Evolutionary conservation across 208 protist genomes (phyloP).

Genomic region (Trichomonas gallinae): DNA sequence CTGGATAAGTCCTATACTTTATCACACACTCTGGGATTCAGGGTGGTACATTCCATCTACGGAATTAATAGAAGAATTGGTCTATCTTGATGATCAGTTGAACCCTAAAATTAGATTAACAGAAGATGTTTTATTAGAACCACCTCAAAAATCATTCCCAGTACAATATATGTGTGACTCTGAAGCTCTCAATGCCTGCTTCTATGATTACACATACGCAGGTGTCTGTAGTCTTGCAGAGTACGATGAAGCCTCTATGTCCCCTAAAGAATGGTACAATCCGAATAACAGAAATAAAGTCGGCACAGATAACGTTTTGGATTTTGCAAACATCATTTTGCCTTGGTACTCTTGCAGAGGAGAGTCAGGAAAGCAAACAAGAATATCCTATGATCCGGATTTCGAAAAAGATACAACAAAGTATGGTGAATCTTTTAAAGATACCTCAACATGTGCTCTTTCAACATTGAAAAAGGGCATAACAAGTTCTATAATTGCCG

Average conservation of each 20-base stretch:
- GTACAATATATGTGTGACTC: neutral
- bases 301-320: neutral
- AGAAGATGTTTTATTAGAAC: neutral
- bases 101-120: no score
- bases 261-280: neutral
- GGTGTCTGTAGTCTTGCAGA: neutral
- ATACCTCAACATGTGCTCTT: neutral
- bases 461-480: neutral
- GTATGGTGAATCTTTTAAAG: neutral
- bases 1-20: neutral
- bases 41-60: neutral
- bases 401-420: neutral
- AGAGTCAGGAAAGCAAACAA: neutral
- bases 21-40: neutral
- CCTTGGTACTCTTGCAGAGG: neutral
- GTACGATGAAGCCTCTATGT: neutral
- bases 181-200: neutral
- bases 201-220: neutral
- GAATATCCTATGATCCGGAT: neutral
- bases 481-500: neutral
- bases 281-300: neutral
- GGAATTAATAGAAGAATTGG: neutral
- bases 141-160: neutral
- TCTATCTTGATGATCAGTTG: neutral
- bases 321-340: neutral